phyloP scores from a whole-genome alignment of 2,329 filamentous ascomycete genomes.

The Aspergillus neoniger region DNA sequence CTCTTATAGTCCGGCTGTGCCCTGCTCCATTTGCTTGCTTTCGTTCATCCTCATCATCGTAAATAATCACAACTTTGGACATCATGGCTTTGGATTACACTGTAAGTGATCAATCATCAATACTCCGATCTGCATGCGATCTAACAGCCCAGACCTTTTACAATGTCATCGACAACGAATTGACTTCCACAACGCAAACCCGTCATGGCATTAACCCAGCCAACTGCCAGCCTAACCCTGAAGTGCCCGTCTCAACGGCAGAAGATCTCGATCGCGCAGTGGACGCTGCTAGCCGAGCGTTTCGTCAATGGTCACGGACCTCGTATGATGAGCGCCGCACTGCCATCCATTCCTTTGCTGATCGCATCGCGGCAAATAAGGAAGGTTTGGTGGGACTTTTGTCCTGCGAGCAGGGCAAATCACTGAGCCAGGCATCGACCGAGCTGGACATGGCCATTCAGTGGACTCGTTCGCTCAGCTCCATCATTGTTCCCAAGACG shows the following conservation, averaged over 20 bases:
- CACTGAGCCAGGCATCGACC: constrained; percentile 28
- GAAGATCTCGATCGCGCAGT: constrained; percentile 56
- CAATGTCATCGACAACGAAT: constrained; percentile 56
- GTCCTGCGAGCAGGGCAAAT: constrained; percentile 48
- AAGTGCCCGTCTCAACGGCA: constrained; percentile 53
- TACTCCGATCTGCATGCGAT: background rate
- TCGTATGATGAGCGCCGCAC: constrained; percentile 36
- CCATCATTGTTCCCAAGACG: constrained; percentile 47
- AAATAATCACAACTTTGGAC: background rate
- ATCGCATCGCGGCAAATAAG: constrained; percentile 38
- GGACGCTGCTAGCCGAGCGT: constrained; percentile 50
- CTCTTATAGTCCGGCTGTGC: background rate
- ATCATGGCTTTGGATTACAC: background rate
- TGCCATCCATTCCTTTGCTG: constrained; percentile 35
- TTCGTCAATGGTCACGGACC: constrained; percentile 49
- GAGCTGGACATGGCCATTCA: constrained; percentile 31
- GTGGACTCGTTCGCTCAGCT: constrained; percentile 26
- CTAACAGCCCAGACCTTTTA: constrained; percentile 42
- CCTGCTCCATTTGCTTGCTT: background rate
- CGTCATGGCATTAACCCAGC: constrained; percentile 56
- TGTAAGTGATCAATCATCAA: background rate
- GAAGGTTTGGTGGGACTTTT: constrained; percentile 42
- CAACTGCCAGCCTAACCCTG: constrained; percentile 51
- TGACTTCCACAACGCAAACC: constrained; percentile 47
- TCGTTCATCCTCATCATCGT: background rate